phyloP scores from a whole-genome alignment of 2,329 filamentous ascomycete species.

The Penicillium rolfsii region DNA sequence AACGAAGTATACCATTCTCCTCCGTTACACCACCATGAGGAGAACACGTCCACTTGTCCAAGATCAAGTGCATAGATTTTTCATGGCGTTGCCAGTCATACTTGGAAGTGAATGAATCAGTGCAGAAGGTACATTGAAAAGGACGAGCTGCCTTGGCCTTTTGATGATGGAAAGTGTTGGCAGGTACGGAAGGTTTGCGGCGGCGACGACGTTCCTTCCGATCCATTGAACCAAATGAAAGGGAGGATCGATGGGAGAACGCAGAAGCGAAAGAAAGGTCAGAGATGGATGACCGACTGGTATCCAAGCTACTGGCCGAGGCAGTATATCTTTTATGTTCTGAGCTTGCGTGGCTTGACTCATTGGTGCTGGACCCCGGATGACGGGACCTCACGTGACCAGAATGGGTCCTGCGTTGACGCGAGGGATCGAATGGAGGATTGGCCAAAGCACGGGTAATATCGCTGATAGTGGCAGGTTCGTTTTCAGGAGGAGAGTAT shows the following conservation, averaged over 20 bases:
- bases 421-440: slow-evolving; percentile 42
- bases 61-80: slow-evolving; percentile 59
- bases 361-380: slow-evolving; percentile 51
- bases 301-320: slow-evolving; percentile 59
- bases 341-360: slow-evolving; percentile 56
- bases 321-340: slow-evolving; percentile 55
- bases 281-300: slow-evolving; percentile 58
- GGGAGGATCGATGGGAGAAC: slow-evolving; percentile 59
- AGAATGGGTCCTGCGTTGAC: slow-evolving; percentile 34
- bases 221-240: slow-evolving; percentile 60
- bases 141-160: slow-evolving; percentile 51
- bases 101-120: slow-evolving; percentile 60
- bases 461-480: slow-evolving; percentile 66
- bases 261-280: slow-evolving; percentile 59
- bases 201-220: slow-evolving; percentile 62
- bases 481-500: slow-evolving; percentile 69
- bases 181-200: slow-evolving; percentile 51
- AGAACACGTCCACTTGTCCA: slow-evolving; percentile 64
- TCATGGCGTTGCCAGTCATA: slow-evolving; percentile 65
- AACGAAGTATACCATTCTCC: slow-evolving; percentile 55
- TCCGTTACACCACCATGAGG: slow-evolving; percentile 59
- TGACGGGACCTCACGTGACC: slow-evolving; percentile 43
- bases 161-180: slow-evolving; percentile 44
- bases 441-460: slow-evolving; percentile 64
- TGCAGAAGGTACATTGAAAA: slow-evolving; percentile 63